phyloP scores from a whole-genome alignment of 2,329 filamentous ascomycete genomes.

The Colletotrichum abscissum region DNA sequence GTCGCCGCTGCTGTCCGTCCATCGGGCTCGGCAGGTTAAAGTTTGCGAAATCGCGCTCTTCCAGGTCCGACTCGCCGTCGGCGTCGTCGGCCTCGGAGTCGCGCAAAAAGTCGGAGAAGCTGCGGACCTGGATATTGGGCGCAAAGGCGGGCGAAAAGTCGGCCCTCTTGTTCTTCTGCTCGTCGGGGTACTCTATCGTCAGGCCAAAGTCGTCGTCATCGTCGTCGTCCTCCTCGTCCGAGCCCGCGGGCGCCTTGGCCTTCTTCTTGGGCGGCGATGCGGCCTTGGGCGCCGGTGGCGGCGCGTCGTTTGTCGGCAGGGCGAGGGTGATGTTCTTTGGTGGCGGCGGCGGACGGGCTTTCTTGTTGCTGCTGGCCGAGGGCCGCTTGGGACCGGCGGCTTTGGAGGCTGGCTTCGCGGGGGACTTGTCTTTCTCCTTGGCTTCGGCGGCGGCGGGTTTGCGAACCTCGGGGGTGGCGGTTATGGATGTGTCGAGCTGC shows the following conservation, averaged over 20 bases:
- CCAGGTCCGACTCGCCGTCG: slow-evolving; percentile 59
- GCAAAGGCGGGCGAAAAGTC: slow-evolving; percentile 63
- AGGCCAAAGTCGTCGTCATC: slow-evolving; percentile 68
- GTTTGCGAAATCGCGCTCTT: slow-evolving; percentile 51
- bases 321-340: slow-evolving; percentile 53
- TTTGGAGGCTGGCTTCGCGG: slow-evolving; percentile 36
- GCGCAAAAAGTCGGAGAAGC: slow-evolving; percentile 65
- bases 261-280: slow-evolving; percentile 37
- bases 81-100: slow-evolving; percentile 59
- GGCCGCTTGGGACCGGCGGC: slow-evolving; percentile 39
- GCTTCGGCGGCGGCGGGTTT: slow-evolving; percentile 34
- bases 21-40: slow-evolving; percentile 67
- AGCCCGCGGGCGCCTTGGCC: slow-evolving; percentile 49
- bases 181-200: slow-evolving; percentile 69
- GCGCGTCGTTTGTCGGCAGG: slow-evolving; percentile 45
- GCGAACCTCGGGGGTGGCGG: slow-evolving; percentile 40
- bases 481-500: slow-evolving; percentile 63
- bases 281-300: slow-evolving; percentile 35
- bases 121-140: slow-evolving; percentile 48
- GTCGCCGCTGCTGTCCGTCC: slow-evolving; percentile 48
- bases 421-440: slow-evolving; percentile 34
- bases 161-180: slow-evolving; percentile 44
- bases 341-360: slow-evolving; percentile 40
- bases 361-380: slow-evolving; percentile 37
- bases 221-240: slow-evolving; percentile 65